Evolutionary conservation across 2,329 filamentous ascomycete genomes (phyloP).

Genomic region (Alternaria brassicicola): DNA sequence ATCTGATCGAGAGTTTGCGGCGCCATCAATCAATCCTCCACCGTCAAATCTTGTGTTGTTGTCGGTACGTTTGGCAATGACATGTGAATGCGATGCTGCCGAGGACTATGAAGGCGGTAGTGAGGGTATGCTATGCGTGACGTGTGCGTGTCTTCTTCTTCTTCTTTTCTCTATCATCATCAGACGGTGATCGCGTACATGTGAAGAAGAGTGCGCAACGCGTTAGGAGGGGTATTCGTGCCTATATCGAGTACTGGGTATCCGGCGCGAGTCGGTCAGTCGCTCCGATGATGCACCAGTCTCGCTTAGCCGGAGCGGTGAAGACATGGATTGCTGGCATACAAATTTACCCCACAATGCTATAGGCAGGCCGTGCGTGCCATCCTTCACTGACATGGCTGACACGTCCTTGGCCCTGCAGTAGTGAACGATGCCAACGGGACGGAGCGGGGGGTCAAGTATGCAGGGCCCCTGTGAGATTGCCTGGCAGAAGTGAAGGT

Average conservation of each 20-base stretch:
- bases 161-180: neutral
- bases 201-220: neutral
- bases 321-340: slow-evolving; percentile 22
- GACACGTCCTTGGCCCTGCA: slow-evolving; percentile 15
- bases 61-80: neutral
- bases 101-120: neutral
- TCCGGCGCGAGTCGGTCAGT: neutral
- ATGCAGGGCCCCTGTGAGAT: slow-evolving; percentile 16
- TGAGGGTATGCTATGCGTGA: neutral
- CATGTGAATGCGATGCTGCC: slow-evolving; percentile 9
- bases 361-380: slow-evolving; percentile 7
- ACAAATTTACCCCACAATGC: slow-evolving; percentile 9
- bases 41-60: neutral
- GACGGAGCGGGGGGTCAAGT: slow-evolving; percentile 7
- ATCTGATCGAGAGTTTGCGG: slow-evolving; percentile 73
- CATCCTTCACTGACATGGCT: neutral
- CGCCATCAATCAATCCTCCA: slow-evolving; percentile 15
- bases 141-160: neutral
- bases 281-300: slow-evolving; percentile 9
- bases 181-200: neutral
- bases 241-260: slow-evolving; percentile 7
- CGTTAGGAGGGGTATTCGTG: neutral
- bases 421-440: slow-evolving; percentile 4
- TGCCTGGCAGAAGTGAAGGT: slow-evolving; percentile 6
- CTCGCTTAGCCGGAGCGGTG: slow-evolving; percentile 29